Evolutionary conservation across 805 yeast genomes (phyloP).

Genomic region (Yarrowia sp.): DNA sequence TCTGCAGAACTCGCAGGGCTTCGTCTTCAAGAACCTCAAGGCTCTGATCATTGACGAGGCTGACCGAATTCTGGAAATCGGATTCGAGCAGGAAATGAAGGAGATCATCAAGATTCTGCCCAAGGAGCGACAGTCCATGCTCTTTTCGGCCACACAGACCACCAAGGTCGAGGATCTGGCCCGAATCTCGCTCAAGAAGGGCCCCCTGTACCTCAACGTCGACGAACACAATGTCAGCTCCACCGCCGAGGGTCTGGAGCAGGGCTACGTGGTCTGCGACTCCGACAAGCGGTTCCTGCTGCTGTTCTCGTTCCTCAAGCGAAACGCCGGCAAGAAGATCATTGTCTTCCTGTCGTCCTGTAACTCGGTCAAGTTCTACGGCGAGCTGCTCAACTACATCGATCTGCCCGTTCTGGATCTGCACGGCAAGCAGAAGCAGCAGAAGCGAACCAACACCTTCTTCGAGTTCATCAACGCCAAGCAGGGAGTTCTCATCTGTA

Average conservation of each 20-base stretch:
- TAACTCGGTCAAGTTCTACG: constrained; percentile 95
- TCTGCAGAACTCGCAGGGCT: constrained; percentile 92
- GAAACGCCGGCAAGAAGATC: constrained; percentile 83
- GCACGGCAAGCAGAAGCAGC: constrained; percentile 98
- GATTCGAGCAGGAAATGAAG: constrained; percentile 98
- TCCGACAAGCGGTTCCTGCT: constrained; percentile 91
- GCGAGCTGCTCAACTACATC: constrained; percentile 92
- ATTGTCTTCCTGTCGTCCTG: constrained; percentile 96
- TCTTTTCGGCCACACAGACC: constrained; percentile 99
- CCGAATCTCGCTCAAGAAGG: constrained; percentile 90
- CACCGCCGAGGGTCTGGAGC: constrained; percentile 96
- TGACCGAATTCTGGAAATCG: constrained; percentile 95
- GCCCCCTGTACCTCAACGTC: constrained; percentile 93
- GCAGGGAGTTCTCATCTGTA: constrained; percentile 90
- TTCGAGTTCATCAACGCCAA: constrained; percentile 98
- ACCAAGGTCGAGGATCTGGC: constrained; percentile 98
- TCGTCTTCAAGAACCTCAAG: constrained; percentile 91
- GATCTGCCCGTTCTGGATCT: constrained; percentile 95
- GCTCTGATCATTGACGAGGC: constrained; percentile 97
- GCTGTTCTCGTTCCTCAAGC: constrained; percentile 88
- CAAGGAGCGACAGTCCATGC: constrained; percentile 92
- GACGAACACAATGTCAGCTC: constrained; percentile 82
- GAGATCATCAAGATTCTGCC: constrained; percentile 95
- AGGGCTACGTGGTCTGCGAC: constrained; percentile 97
- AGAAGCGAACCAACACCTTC: constrained; percentile 96